phyloP scores from a whole-genome alignment of 129 eudicot species.

The Tagetes patula region DNA sequence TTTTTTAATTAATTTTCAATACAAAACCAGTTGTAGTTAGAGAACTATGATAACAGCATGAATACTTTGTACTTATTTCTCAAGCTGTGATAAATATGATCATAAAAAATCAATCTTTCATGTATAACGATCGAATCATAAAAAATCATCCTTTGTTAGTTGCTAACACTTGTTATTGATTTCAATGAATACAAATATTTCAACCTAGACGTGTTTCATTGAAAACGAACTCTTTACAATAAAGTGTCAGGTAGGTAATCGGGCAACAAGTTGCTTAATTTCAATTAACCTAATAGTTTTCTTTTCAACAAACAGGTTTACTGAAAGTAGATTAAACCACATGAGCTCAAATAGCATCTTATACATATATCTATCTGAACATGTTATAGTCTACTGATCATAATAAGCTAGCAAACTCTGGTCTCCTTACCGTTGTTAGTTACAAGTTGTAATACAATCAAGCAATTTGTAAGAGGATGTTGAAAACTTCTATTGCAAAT shows the following conservation, averaged over 20 bases:
- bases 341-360: not conserved
- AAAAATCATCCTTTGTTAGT: not conserved
- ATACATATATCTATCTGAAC: not conserved
- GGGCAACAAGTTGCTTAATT: not conserved
- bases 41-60: too few species aligned
- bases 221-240: too few species aligned
- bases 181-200: too few species aligned
- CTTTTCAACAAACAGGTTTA: slow-evolving; percentile 9
- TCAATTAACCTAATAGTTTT: slow-evolving; percentile 4
- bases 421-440: not conserved
- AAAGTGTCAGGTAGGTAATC: too few species aligned
- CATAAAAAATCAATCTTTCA: too few species aligned
- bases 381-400: not conserved
- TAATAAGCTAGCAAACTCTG: not conserved
- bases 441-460: not conserved
- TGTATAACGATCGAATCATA: too few species aligned
- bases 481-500: not conserved
- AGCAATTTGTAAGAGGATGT: not conserved
- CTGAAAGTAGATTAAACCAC: not conserved
- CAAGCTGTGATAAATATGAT: too few species aligned
- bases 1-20: too few species aligned
- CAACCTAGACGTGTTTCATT: too few species aligned
- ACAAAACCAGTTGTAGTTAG: too few species aligned
- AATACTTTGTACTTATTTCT: too few species aligned
- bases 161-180: not conserved